These are phyloP conservation scores for Ochetophila trinervis DNA, from an alignment of 306 rosid species.

Conservation along the genomic window DNA sequence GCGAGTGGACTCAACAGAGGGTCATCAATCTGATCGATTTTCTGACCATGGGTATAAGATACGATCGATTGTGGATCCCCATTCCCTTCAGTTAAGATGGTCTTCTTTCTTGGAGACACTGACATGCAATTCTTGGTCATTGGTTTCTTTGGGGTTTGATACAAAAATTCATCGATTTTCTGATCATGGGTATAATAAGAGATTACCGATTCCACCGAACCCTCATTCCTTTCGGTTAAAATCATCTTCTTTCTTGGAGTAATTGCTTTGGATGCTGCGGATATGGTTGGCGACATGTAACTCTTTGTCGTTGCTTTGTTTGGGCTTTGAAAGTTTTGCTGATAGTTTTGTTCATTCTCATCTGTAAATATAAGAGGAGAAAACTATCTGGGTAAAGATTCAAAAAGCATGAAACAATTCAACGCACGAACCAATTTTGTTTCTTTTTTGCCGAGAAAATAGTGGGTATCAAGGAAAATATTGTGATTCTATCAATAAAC, in stretches of 20 bases:
- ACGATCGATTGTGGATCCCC: conserved; percentile 12
- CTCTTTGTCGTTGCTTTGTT: conserved; percentile 26
- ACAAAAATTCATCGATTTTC: neutral
- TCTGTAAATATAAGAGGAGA: conserved; percentile 14
- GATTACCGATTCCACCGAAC: too few relatives aligned
- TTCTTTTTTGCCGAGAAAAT: too few relatives aligned
- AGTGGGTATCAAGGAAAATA: too few relatives aligned
- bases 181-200: too few relatives aligned
- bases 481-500: too few relatives aligned
- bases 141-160: conserved; percentile 19
- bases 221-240: too few relatives aligned
- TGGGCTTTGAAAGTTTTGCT: conserved; percentile 15
- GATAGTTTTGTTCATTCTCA: conserved; percentile 29
- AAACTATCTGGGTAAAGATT: neutral
- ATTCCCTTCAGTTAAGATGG: conserved; percentile 34
- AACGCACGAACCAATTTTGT: neutral
- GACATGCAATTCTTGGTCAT: conserved; percentile 34
- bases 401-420: neutral
- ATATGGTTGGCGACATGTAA: conserved; percentile 34
- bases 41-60: conserved; percentile 12
- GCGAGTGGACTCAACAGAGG: neutral
- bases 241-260: conserved; percentile 19
- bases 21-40: neutral
- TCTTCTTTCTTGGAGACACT: conserved; percentile 26
- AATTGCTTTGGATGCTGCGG: conserved; percentile 33